Base-by-base conservation (phyloP, 2,329 filamentous ascomycete species). In the Xylogone sp. region DNA sequence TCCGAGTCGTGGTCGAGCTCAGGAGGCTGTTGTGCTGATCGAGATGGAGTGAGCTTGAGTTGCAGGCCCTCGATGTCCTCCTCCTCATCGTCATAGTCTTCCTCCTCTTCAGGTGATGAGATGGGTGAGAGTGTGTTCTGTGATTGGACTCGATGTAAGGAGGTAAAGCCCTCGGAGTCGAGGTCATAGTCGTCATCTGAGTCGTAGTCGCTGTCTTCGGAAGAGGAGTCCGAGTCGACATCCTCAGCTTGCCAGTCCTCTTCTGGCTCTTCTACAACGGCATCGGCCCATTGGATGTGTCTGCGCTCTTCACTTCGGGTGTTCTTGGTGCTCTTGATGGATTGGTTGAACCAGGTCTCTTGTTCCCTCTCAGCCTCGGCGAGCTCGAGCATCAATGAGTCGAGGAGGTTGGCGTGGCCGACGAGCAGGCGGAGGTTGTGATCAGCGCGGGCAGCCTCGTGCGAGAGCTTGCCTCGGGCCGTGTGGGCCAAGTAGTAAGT, bases 401-500 rank as follows among this genome's bases (percentile, higher is more conserved):
- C 94, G 70, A 99, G 89, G 45, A 97, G 87, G 81, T 97, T 99
- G 77, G 94, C 94, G 74, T 99, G 94, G 65, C 93, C 94, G 64
- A 99, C 94, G 55, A 99, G 87, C 44, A 95, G 84, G 68, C 93
- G 86, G 58, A 99, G 88, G 78, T 97, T 86, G 81, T 97, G 94
- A 69, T 97, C 93, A 64, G 90, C 79, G 66, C 87, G 87, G 72
- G 86, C 84, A 76, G 94, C 94, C 77, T 97, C 93, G 59, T 81
- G 83, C 60, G 91, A 91, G 68, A 99, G 91, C 90, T 99, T 99
- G 64, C 86, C 87, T 71, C 94, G 86, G 69, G 94, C 94, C 74
- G 92, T 93, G 80, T 96, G 92, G 69, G 94, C 94, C 65, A 97
- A 87, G 78, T 90, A 96, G 87, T 97, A 99, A 56, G 93, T 97